A percentile compares a stretch with the other conserved stretches of the same genome.
Conservation (phyloP, 352 stramenopile species). For the Thraustochytrium sp. region DNA sequence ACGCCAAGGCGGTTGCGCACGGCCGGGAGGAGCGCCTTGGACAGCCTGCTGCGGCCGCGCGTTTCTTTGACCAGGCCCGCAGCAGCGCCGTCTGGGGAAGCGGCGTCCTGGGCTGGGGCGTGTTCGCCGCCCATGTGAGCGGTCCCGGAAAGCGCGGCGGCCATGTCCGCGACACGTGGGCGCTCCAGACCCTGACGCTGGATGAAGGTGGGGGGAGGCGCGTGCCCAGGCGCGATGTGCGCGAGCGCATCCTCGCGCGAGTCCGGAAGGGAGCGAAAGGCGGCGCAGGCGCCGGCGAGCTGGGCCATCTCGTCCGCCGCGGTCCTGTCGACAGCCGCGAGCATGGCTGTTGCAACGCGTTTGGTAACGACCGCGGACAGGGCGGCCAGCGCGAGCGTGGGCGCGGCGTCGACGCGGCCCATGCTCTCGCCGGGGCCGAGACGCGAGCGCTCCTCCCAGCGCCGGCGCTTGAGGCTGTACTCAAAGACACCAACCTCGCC, state of each 20-base stretch:
- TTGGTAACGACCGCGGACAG: neutral
- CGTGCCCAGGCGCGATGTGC: neutral
- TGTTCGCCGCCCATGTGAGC: no score
- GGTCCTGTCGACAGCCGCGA: neutral
- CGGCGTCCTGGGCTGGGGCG: no score
- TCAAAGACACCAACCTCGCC: constrained; percentile 5
- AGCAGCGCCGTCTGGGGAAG: no score
- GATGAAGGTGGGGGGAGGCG: neutral
- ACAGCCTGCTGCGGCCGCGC: no score
- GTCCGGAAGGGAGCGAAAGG: neutral
- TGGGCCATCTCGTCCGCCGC: neutral
- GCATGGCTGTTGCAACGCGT: neutral
- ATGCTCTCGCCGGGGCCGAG: neutral
- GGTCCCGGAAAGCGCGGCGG: no score
- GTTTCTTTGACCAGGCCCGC: no score
- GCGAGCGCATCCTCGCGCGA: neutral
- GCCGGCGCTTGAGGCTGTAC: neutral
- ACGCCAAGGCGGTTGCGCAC: no score
- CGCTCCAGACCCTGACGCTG: no score
- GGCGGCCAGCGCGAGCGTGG: neutral
- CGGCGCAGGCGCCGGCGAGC: neutral
- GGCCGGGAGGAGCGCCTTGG: no score
- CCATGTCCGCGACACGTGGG: no score
- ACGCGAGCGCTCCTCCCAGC: neutral
- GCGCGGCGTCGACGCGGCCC: neutral